Evolutionary conservation across 306 rosid species (phyloP).

Genomic region (Parietaria judaica): DNA sequence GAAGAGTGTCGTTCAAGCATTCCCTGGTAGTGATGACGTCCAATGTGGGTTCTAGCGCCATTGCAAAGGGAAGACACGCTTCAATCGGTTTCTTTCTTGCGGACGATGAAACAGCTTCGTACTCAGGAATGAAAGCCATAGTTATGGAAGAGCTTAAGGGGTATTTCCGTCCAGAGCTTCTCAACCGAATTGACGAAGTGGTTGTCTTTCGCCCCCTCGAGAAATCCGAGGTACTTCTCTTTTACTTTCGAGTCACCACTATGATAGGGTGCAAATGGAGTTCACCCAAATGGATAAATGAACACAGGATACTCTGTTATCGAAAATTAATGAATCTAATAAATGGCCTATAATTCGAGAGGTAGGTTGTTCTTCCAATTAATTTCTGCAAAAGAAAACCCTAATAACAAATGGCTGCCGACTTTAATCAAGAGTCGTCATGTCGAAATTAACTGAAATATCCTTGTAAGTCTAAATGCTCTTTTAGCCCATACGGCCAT

Average conservation of each 20-base stretch:
- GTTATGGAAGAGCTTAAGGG: conserved; percentile 74
- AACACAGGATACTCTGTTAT: no score
- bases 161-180: conserved; percentile 90
- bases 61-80: conserved; percentile 57
- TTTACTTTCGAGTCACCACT: background rate
- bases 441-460: no score
- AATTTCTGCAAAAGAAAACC: no score
- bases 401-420: no score
- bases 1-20: conserved; percentile 76
- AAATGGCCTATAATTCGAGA: no score
- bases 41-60: conserved; percentile 82
- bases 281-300: no score
- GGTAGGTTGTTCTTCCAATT: no score
- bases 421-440: no score
- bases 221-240: conserved; percentile 66
- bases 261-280: no score
- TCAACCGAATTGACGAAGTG: conserved; percentile 85
- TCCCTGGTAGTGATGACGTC: conserved; percentile 93
- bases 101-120: conserved; percentile 52
- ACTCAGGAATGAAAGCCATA: conserved; percentile 61
- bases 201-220: conserved; percentile 77
- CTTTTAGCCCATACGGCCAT: no score
- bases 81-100: conserved; percentile 58
- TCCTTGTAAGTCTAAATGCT: no score
- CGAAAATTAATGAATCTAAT: no score